Percentiles rank a stretch among this genome's conserved stretches.
Conservation (phyloP, 2,329 filamentous ascomycete genomes). For the Microsporum canis region DNA sequence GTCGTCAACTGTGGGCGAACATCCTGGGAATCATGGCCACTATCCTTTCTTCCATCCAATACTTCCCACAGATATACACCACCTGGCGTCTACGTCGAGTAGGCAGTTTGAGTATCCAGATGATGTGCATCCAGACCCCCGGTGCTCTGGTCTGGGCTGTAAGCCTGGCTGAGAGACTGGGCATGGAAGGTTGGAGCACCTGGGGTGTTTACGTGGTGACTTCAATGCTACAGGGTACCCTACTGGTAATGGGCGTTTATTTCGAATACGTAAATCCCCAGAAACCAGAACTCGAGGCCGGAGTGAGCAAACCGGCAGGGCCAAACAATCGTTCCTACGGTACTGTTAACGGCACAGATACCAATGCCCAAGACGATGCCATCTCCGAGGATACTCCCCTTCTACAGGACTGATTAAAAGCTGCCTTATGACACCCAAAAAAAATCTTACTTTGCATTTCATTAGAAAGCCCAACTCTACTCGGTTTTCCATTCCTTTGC, state of each 20-base stretch:
- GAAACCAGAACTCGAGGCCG: slow-evolving; percentile 32
- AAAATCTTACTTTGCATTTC: not conserved
- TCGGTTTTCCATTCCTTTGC: not conserved
- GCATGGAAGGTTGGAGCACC: slow-evolving; percentile 78
- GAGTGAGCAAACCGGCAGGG: not conserved
- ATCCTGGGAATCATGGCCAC: slow-evolving; percentile 70
- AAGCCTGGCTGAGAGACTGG: slow-evolving; percentile 69
- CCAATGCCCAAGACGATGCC: slow-evolving; percentile 6
- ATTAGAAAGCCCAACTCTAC: not conserved
- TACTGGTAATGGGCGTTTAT: slow-evolving; percentile 68
- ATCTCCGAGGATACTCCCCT: slow-evolving; percentile 17
- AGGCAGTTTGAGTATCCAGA: slow-evolving; percentile 83
- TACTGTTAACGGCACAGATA: slow-evolving; percentile 9
- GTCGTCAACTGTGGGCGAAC: slow-evolving; percentile 71
- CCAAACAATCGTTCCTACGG: not conserved
- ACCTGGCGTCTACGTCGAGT: slow-evolving; percentile 78
- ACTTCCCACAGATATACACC: slow-evolving; percentile 88
- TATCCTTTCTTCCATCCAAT: slow-evolving; percentile 72
- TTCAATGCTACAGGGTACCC: slow-evolving; percentile 67
- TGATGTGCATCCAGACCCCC: slow-evolving; percentile 97
- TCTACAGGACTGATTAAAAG: slow-evolving; percentile 7
- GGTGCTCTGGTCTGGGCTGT: slow-evolving; percentile 82
- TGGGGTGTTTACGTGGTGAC: slow-evolving; percentile 89
- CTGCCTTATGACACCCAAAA: not conserved
- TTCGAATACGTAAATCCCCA: slow-evolving; percentile 44